phyloP scores from a whole-genome alignment of 441 rosid species.

The Erodium trifolium region DNA sequence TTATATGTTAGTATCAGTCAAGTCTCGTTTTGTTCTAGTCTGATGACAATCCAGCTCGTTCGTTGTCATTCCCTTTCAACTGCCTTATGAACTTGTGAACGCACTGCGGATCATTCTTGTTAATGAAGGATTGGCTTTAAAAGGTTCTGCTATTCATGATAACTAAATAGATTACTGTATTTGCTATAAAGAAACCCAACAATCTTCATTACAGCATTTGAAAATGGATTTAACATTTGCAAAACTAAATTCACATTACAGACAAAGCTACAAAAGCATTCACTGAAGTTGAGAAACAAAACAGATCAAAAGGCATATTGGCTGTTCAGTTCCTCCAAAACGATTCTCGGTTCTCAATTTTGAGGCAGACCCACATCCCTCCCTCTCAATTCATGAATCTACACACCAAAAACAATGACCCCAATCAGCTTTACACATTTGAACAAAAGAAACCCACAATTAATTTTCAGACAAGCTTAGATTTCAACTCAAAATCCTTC shows the following conservation, averaged over 20 bases:
- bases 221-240: background rate
- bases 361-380: conserved; percentile 30
- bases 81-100: too few relatives aligned
- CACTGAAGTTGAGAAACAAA: background rate
- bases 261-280: background rate
- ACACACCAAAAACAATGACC: conserved; percentile 10
- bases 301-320: background rate
- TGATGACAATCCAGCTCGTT: too few relatives aligned
- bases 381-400: conserved; percentile 35
- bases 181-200: background rate
- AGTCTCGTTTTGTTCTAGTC: too few relatives aligned
- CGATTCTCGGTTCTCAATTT: conserved; percentile 14
- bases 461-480: background rate
- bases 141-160: too few relatives aligned
- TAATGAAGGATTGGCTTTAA: too few relatives aligned
- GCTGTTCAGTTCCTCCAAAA: conserved; percentile 5
- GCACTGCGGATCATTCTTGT: too few relatives aligned
- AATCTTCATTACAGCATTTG: background rate
- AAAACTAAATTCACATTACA: background rate
- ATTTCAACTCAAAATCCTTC: too few relatives aligned
- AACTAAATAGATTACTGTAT: too few relatives aligned
- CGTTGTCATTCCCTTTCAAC: too few relatives aligned
- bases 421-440: background rate
- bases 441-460: background rate
- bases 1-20: too few relatives aligned